Evolutionary conservation across 768 basidiomycete genomes (phyloP).

Genomic region (Boletus subcaerulescens): DNA sequence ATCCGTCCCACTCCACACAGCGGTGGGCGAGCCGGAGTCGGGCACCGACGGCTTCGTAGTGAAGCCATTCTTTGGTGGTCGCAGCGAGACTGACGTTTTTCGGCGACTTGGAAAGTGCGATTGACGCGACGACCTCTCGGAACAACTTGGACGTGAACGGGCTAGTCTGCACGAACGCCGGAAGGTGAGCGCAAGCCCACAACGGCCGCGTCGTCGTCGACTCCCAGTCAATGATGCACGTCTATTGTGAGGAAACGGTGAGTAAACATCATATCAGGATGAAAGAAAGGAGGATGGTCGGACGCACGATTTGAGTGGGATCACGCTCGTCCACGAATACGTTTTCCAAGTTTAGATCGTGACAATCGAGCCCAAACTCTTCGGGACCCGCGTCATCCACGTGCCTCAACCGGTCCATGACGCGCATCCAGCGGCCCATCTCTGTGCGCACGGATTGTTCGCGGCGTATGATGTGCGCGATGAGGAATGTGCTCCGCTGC

Average conservation of each 20-base stretch:
- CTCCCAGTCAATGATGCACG: constrained; percentile 89
- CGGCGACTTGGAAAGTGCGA: constrained; percentile 33
- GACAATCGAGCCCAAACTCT: constrained; percentile 79
- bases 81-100: constrained; percentile 35
- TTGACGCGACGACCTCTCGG: constrained; percentile 56
- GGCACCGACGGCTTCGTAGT: constrained; percentile 63
- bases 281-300: not conserved
- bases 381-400: constrained; percentile 38
- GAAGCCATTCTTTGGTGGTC: constrained; percentile 68
- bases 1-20: constrained; percentile 85
- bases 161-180: constrained; percentile 75
- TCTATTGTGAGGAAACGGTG: constrained; percentile 40
- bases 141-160: constrained; percentile 72
- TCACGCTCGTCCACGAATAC: constrained; percentile 75
- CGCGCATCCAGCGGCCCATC: constrained; percentile 64
- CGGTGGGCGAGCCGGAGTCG: constrained; percentile 75
- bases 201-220: constrained; percentile 85
- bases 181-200: constrained; percentile 82
- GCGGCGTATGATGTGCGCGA: constrained; percentile 64
- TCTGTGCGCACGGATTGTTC: constrained; percentile 64
- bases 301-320: constrained; percentile 65
- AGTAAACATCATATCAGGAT: not conserved
- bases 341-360: constrained; percentile 83
- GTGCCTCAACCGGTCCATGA: constrained; percentile 60
- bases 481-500: constrained; percentile 75